These are phyloP conservation scores for Salix suchowensis DNA, from an alignment of 345 rosid species.

Conservation along the genomic window DNA sequence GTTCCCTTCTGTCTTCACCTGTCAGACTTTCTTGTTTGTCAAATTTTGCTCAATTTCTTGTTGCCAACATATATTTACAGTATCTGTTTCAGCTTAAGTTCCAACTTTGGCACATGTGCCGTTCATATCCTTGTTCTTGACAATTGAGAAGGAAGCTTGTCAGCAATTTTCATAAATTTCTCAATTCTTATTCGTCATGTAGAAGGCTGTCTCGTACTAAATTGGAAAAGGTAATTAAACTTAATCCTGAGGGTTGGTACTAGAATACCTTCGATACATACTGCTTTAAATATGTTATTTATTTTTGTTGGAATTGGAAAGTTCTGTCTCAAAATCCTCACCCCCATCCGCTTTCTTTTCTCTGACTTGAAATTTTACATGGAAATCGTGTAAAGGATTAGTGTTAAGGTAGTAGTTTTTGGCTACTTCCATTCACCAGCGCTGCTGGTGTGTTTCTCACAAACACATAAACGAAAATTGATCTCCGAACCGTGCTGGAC, in stretches of 20 bases:
- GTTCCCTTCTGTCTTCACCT: neutral
- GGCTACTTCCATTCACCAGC: no score
- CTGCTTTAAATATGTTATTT: no score
- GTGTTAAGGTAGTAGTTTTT: no score
- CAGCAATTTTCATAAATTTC: neutral
- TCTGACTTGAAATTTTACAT: no score
- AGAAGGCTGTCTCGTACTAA: neutral
- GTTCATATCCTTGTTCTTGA: neutral
- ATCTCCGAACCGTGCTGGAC: neutral
- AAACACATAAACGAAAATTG: neutral
- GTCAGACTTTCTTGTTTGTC: neutral
- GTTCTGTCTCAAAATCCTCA: no score
- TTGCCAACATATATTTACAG: neutral
- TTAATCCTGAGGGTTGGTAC: no score
- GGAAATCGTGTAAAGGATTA: no score
- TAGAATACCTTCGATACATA: no score
- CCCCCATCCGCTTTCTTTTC: no score
- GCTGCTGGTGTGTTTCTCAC: no score
- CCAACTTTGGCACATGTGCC: neutral
- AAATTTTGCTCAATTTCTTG: neutral
- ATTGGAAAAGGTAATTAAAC: no score
- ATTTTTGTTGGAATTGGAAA: no score
- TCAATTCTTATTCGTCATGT: neutral
- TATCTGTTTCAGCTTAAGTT: neutral
- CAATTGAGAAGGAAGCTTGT: neutral